Conservation (phyloP, 257 asterid species). For the Ophiorrhiza pumila region DNA sequence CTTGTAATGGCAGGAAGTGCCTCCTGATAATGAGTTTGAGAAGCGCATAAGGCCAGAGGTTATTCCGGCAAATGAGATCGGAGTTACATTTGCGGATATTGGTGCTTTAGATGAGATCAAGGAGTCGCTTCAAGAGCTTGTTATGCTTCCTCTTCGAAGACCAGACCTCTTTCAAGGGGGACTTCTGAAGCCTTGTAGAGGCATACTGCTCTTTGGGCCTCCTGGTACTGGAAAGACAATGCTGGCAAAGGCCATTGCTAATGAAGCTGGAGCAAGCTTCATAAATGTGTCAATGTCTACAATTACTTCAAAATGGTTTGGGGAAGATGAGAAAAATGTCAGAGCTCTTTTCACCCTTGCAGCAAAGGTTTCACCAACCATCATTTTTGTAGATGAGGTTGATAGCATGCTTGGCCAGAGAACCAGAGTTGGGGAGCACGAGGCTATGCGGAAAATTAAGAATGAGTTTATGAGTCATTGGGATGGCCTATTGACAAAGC, state of each 20-base stretch:
- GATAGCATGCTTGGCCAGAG: slow-evolving; percentile 99
- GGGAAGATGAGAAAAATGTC: slow-evolving; percentile 95
- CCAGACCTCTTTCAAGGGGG: slow-evolving; percentile 97
- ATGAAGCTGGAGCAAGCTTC: slow-evolving; percentile 98
- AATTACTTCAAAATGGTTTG: slow-evolving; percentile 97
- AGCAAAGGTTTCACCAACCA: slow-evolving; percentile 90
- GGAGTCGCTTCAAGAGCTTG: slow-evolving; percentile 96
- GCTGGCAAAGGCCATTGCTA: slow-evolving; percentile 99
- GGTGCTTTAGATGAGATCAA: slow-evolving; percentile 86
- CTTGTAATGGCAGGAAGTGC: slow-evolving; percentile 56
- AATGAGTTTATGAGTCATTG: slow-evolving; percentile 95
- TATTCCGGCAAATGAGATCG: slow-evolving; percentile 83
- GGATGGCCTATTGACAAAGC: slow-evolving; percentile 89
- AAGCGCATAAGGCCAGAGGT: slow-evolving; percentile 96
- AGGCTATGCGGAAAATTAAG: slow-evolving; percentile 95
- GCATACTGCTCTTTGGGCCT: slow-evolving; percentile 95
- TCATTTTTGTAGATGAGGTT: slow-evolving; percentile 94
- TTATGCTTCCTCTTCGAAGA: slow-evolving; percentile 97
- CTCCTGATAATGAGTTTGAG: slow-evolving; percentile 94
- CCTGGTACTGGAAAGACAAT: slow-evolving; percentile 99
- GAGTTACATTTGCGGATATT: slow-evolving; percentile 82
- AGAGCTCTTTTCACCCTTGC: slow-evolving; percentile 98
- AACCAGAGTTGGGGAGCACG: slow-evolving; percentile 92
- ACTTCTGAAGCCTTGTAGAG: slow-evolving; percentile 96
- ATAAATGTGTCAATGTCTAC: slow-evolving; percentile 97